These are phyloP conservation scores for Fusarium nygamai DNA, from an alignment of 2,329 filamentous ascomycete genomes.

Conservation along the genomic window DNA sequence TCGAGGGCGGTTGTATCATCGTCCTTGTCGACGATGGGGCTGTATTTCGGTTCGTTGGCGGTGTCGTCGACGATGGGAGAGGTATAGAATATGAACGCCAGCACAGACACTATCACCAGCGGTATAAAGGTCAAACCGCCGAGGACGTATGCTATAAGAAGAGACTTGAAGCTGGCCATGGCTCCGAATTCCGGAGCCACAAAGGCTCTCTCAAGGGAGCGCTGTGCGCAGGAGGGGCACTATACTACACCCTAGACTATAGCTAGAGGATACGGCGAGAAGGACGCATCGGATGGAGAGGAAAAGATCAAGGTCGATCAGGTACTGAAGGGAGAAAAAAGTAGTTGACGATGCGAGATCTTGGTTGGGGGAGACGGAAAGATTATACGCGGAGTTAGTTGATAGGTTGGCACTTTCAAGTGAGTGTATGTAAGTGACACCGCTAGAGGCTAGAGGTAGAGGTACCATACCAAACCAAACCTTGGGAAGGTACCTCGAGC, in stretches of 20 bases:
- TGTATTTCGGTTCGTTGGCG: conserved; percentile 40
- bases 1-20: conserved; percentile 75
- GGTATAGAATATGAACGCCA: conserved; percentile 75
- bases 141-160: conserved; percentile 81
- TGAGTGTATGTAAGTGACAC: conserved; percentile 38
- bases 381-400: conserved; percentile 35
- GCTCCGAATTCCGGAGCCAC: conserved; percentile 38
- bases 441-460: conserved; percentile 27
- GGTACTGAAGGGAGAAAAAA: conserved; percentile 11
- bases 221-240: conserved; percentile 30
- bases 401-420: conserved; percentile 26
- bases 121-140: conserved; percentile 91
- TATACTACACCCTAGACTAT: conserved; percentile 27
- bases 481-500: not conserved
- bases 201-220: conserved; percentile 29
- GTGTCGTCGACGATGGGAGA: conserved; percentile 65
- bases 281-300: conserved; percentile 26
- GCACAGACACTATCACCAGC: conserved; percentile 68
- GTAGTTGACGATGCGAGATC: conserved; percentile 19
- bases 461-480: not conserved
- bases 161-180: conserved; percentile 64
- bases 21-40: conserved; percentile 63
- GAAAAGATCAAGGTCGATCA: not conserved
- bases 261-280: conserved; percentile 19
- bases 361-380: conserved; percentile 28